Percentiles rank a stretch among this genome's conserved stretches.
phyloP scores from a whole-genome alignment of 1,284 basidiomycete species.

The Cystobasidium pallidum region DNA sequence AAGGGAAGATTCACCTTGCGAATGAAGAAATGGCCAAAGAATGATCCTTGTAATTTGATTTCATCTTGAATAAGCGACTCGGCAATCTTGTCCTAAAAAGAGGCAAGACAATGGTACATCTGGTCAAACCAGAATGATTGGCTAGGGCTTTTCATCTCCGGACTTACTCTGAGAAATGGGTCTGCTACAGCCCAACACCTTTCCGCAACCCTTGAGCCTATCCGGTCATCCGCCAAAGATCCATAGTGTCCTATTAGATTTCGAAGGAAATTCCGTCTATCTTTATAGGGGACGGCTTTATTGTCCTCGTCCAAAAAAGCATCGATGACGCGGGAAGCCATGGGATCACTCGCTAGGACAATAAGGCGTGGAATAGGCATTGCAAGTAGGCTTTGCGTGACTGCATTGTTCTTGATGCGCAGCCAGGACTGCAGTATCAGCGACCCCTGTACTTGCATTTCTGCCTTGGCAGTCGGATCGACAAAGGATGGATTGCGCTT shows the following conservation, averaged over 20 bases:
- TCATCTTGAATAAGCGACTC: slow-evolving; percentile 73
- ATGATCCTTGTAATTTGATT: slow-evolving; percentile 69
- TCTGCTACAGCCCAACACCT: slow-evolving; percentile 84
- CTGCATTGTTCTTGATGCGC: slow-evolving; percentile 67
- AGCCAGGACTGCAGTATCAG: slow-evolving; percentile 80
- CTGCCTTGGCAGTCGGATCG: slow-evolving; percentile 30
- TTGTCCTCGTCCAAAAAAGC: slow-evolving; percentile 63
- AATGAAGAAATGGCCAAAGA: slow-evolving; percentile 83
- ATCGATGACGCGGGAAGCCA: slow-evolving; percentile 81
- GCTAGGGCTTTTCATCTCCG: no score
- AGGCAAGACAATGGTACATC: no score
- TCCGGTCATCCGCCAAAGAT: slow-evolving; percentile 76
- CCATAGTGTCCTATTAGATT: slow-evolving; percentile 76
- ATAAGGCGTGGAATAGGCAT: slow-evolving; percentile 67
- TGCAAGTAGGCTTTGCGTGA: slow-evolving; percentile 63
- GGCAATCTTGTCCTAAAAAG: slow-evolving; percentile 86
- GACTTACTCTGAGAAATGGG: slow-evolving; percentile 79
- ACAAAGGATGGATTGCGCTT: slow-evolving; percentile 35
- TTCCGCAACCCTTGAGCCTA: slow-evolving; percentile 85
- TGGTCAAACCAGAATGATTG: no score
- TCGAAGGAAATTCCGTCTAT: slow-evolving; percentile 71
- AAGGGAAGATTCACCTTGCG: slow-evolving; percentile 77
- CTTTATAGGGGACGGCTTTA: slow-evolving; percentile 67
- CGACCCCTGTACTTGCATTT: slow-evolving; percentile 67
- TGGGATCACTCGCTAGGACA: slow-evolving; percentile 69